These are phyloP conservation scores for Climacium dendroides DNA, from an alignment of 225 moss, liverwort and hornwort genomes.

Conservation along the genomic window DNA sequence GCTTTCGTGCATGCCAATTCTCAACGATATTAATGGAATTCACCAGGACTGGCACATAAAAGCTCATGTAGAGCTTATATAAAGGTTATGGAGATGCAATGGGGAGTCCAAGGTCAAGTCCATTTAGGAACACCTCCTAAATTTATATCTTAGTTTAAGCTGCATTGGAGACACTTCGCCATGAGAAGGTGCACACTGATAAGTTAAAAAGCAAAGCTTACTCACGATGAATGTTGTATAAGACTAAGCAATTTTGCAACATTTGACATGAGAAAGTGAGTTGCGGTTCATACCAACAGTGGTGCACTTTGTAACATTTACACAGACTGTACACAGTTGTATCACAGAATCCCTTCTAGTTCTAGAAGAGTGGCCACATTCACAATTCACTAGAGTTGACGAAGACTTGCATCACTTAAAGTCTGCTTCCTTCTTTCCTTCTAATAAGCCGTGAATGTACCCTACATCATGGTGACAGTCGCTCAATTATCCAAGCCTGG, in stretches of 20 bases:
- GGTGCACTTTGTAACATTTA: not conserved
- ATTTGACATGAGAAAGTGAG: not conserved
- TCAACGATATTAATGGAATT: not conserved
- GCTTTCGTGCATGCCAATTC: not conserved
- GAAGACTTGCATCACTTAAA: not conserved
- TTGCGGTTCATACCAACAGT: not conserved
- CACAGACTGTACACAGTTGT: not conserved
- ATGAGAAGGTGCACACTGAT: not conserved
- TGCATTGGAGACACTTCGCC: not conserved
- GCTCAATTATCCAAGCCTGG: slow-evolving; percentile 53
- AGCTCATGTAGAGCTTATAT: not conserved
- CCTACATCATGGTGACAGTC: slow-evolving; percentile 48
- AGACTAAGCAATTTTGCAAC: not conserved
- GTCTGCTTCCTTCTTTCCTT: not conserved
- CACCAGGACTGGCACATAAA: not conserved
- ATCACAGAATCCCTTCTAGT: not conserved
- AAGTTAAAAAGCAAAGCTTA: not conserved
- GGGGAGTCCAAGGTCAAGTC: not conserved
- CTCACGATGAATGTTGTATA: no score
- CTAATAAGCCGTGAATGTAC: not conserved
- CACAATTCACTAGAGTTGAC: not conserved
- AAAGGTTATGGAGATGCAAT: not conserved
- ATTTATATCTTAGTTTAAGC: not conserved
- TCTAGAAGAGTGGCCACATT: not conserved
- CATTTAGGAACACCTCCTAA: not conserved